Conservation (phyloP, 768 basidiomycete genomes). For the Mycena albidolilacea region DNA sequence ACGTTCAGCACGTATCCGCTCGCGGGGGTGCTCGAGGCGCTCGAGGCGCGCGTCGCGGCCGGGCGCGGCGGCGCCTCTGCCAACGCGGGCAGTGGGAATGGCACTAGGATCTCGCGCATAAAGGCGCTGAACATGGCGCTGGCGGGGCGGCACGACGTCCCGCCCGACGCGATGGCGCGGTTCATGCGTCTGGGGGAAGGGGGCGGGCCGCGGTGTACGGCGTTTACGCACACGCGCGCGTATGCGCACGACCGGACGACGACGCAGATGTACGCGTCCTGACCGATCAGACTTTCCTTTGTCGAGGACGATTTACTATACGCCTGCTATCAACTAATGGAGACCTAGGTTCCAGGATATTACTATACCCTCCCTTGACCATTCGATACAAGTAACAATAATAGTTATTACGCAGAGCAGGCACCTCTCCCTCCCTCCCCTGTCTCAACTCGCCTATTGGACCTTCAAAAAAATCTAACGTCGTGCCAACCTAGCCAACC, state of each 20-base stretch:
- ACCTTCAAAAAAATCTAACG: too few species aligned
- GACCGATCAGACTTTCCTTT: neutral
- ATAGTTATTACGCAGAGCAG: constrained; percentile 1
- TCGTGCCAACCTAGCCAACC: neutral
- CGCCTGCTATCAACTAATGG: neutral
- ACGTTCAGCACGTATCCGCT: constrained; percentile 40
- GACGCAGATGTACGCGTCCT: constrained; percentile 8
- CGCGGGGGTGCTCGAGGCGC: constrained; percentile 19
- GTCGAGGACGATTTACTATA: neutral
- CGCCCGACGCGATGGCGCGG: constrained; percentile 28
- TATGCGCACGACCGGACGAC: constrained; percentile 37
- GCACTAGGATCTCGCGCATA: constrained; percentile 14
- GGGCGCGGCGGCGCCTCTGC: neutral
- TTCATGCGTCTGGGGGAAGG: constrained; percentile 30
- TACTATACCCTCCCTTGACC: too few species aligned
- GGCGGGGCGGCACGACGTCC: constrained; percentile 25
- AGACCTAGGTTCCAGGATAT: neutral
- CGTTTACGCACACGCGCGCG: constrained; percentile 32
- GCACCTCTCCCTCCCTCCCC: neutral
- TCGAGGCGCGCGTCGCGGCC: constrained; percentile 29
- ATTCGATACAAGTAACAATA: too few species aligned
- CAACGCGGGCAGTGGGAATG: too few species aligned
- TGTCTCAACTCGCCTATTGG: too few species aligned
- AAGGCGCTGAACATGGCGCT: constrained; percentile 35
- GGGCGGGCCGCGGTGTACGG: constrained; percentile 27